Conservation (phyloP, 108 stramenopile genomes). For the Skeletonema costatum region DNA sequence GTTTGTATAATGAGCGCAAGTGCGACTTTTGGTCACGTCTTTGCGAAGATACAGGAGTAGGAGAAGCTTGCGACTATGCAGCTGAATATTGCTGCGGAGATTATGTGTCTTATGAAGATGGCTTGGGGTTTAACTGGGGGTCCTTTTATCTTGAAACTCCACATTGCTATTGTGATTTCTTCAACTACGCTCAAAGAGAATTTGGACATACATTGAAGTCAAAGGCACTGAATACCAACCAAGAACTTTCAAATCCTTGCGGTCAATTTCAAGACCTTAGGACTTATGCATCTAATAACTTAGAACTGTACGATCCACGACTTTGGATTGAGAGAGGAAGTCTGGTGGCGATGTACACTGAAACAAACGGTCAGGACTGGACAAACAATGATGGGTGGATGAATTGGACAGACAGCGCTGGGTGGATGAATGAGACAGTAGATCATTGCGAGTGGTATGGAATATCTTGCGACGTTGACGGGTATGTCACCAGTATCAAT, state of each 20-base stretch:
- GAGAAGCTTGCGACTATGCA: neutral
- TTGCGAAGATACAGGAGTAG: neutral
- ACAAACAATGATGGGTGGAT: constrained; percentile 8
- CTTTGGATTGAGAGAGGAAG: constrained; percentile 49
- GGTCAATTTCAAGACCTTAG: too few relatives aligned
- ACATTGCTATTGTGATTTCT: too few relatives aligned
- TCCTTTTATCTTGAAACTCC: too few relatives aligned
- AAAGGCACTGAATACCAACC: too few relatives aligned
- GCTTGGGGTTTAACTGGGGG: too few relatives aligned
- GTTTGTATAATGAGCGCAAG: neutral
- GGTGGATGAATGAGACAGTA: neutral
- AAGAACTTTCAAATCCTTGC: too few relatives aligned
- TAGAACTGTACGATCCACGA: too few relatives aligned
- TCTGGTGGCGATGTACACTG: constrained; percentile 44
- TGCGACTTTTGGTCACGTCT: neutral
- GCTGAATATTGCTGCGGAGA: neutral
- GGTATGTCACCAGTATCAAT: neutral
- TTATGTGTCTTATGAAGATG: too few relatives aligned
- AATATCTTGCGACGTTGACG: neutral
- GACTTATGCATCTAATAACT: too few relatives aligned
- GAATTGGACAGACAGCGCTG: too few relatives aligned
- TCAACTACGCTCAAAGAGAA: too few relatives aligned
- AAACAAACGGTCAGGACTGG: constrained; percentile 46
- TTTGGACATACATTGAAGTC: too few relatives aligned
- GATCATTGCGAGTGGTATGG: constrained; percentile 1